Base-by-base conservation (phyloP, 2,329 filamentous ascomycete genomes). In the Arachnomyces sp. region DNA sequence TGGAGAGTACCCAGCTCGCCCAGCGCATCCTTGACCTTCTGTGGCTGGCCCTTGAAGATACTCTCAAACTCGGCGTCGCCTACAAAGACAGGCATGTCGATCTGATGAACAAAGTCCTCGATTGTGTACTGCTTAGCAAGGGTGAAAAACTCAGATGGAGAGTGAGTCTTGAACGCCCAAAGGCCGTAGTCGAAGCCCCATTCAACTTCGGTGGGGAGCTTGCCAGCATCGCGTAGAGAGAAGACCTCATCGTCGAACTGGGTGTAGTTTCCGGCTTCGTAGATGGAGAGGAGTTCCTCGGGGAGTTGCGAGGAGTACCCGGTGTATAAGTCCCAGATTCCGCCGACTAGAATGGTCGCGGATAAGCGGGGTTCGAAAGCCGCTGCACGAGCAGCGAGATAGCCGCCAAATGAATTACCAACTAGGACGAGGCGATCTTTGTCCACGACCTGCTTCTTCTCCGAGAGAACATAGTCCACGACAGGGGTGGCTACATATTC, bases 291-390 rank as follows among this genome's bases (percentile, higher is more conserved):
- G 2, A 51, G 31, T 7, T 43, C 39, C 11, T 44, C 16, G 6
- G 49, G 40, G 7, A 49, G 4, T 25, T 4, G 16, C 17, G 11
- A 14, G 4, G 29, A 14, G 16, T 33, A 43, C 16, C 36, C 43
- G 17, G 33, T 20, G 15, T 45, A 43, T 6, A 52, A 34, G 38
- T 61, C 53, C 45, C 50, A 64, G 2, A 70, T 39, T 2, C 64
- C 67, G 44, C 68, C 66, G 28, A 66, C 54, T 28, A 58, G 53
- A 34, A 68, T 51, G 4, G 59, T 49, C 0, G 66, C 67, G 0
- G 56, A 52, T 6, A 70, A 44, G 2, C 67, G 61, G 35, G 56
- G 61, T 43, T 72, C 68, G 43, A 64, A 68, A 0, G 65, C 64
- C 0, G 66, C 65, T 1, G 64, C 67, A 4, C 65, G 59, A 1